Evolutionary conservation across 768 basidiomycete genomes (phyloP).

Genomic region (Galerina sulciceps): DNA sequence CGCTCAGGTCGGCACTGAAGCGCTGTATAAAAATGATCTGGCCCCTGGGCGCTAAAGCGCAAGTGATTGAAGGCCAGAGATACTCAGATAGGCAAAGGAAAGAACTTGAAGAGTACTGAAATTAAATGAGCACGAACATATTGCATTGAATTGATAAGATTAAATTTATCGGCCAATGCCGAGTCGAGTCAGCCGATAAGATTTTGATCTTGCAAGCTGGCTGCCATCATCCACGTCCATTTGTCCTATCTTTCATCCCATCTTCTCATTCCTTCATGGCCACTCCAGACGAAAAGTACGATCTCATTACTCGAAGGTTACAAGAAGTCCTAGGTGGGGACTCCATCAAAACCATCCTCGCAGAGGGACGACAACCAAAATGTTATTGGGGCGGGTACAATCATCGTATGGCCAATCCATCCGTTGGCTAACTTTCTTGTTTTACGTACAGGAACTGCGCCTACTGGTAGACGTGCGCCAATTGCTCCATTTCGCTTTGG

Average conservation of each 20-base stretch:
- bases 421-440: constrained; percentile 12
- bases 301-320: constrained; percentile 83
- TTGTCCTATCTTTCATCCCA: too few species aligned
- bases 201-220: too few species aligned
- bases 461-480: constrained; percentile 89
- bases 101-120: too few species aligned
- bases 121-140: too few species aligned
- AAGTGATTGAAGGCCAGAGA: neutral
- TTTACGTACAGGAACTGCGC: constrained; percentile 72
- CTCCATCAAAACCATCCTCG: constrained; percentile 76
- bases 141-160: neutral
- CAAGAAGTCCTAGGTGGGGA: constrained; percentile 91
- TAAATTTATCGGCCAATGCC: neutral
- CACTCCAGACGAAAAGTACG: constrained; percentile 60
- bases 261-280: constrained; percentile 26
- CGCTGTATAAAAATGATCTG: constrained; percentile 24
- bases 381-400: constrained; percentile 87
- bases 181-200: neutral
- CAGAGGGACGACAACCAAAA: constrained; percentile 76
- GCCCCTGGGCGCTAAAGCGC: neutral
- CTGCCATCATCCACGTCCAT: too few species aligned
- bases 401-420: constrained; percentile 5
- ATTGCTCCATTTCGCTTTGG: neutral
- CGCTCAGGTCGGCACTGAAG: constrained; percentile 14
- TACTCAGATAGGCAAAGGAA: neutral